Evolutionary conservation across 2,329 filamentous ascomycete species (phyloP).

Genomic region (Fusarium penzigii): DNA sequence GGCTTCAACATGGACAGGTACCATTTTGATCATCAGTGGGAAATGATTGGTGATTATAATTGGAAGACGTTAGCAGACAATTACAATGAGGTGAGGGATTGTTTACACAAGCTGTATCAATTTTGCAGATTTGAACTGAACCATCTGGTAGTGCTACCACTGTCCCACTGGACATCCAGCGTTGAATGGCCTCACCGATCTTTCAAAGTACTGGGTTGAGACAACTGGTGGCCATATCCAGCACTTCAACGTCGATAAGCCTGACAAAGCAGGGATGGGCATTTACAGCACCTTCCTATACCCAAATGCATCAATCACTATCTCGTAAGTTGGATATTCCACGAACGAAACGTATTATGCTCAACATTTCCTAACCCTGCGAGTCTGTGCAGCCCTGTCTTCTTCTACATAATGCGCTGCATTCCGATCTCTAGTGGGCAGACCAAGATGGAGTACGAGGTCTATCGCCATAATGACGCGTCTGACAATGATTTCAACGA

Average conservation of each 20-base stretch:
- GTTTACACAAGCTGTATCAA: too few relatives aligned
- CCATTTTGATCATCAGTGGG: slow-evolving; percentile 56
- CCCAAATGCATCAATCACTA: slow-evolving; percentile 40
- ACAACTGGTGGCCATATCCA: slow-evolving; percentile 48
- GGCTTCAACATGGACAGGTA: slow-evolving; percentile 50
- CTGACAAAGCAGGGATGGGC: neutral
- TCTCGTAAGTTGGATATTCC: slow-evolving; percentile 41
- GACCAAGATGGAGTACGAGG: slow-evolving; percentile 60
- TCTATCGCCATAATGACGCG: slow-evolving; percentile 60
- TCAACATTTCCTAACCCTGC: neutral
- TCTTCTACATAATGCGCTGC: slow-evolving; percentile 64
- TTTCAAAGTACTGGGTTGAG: slow-evolving; percentile 48
- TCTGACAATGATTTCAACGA: slow-evolving; percentile 56
- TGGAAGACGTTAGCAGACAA: slow-evolving; percentile 65
- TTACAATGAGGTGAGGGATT: slow-evolving; percentile 49
- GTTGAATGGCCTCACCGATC: slow-evolving; percentile 44
- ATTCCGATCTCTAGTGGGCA: slow-evolving; percentile 52
- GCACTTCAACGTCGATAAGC: slow-evolving; percentile 42
- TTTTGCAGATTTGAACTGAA: neutral
- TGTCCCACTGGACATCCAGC: slow-evolving; percentile 60
- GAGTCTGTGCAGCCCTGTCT: slow-evolving; percentile 46
- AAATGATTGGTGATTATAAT: slow-evolving; percentile 56
- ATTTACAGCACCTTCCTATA: neutral
- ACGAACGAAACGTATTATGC: neutral
- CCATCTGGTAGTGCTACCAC: slow-evolving; percentile 53